Evolutionary conservation across 257 asterid species (phyloP).

Genomic region (Cordia subcordata): DNA sequence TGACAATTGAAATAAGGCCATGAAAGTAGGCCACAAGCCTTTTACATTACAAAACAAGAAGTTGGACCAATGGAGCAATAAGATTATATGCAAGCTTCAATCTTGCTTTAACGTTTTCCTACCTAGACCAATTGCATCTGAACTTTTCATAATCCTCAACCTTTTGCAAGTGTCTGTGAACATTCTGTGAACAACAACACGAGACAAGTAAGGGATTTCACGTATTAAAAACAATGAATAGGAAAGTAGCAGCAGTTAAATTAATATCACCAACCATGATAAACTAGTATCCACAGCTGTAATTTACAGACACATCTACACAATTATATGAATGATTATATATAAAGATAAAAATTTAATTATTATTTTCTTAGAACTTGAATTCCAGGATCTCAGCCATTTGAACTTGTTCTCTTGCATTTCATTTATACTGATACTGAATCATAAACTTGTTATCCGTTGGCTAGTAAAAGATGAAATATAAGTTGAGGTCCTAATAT

Average conservation of each 20-base stretch:
- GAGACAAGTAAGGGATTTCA: not conserved
- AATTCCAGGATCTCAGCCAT: too few species aligned
- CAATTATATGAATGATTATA: too few species aligned
- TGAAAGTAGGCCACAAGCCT: not conserved
- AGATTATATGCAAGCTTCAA: not conserved
- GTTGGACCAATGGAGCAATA: conserved; percentile 1
- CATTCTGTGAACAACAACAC: conserved; percentile 26
- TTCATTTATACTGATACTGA: too few species aligned
- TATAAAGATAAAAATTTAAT: too few species aligned
- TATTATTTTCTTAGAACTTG: too few species aligned
- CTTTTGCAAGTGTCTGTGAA: conserved; percentile 38
- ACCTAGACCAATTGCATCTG: conserved; percentile 42
- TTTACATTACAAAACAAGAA: not conserved
- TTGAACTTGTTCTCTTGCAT: too few species aligned
- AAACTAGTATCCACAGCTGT: too few species aligned
- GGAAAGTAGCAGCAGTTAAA: not conserved
- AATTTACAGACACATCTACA: too few species aligned
- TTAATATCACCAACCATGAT: too few species aligned
- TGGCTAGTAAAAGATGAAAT: too few species aligned
- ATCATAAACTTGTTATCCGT: too few species aligned
- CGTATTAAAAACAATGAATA: not conserved
- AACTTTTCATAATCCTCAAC: conserved; percentile 42
- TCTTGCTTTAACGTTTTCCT: not conserved
- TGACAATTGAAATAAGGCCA: conserved; percentile 15
- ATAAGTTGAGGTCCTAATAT: too few species aligned